phyloP scores from a whole-genome alignment of 192 early-diverging fungal genomes.

The Backusella mclennaniae region DNA sequence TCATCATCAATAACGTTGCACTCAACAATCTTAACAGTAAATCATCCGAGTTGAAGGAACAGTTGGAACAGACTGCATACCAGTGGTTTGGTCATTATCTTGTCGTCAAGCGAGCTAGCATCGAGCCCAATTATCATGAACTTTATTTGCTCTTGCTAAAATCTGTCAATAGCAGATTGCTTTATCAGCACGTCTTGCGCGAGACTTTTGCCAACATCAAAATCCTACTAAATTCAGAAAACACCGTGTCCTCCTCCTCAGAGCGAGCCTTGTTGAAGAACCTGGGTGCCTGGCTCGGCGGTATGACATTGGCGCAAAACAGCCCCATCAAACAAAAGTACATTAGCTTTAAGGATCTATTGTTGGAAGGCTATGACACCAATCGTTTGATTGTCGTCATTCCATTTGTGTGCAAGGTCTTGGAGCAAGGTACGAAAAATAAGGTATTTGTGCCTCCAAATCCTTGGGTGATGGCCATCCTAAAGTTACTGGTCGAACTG shows the following conservation, averaged over 20 bases:
- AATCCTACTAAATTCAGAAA: slow-evolving; percentile 89
- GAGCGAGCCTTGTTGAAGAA: slow-evolving; percentile 94
- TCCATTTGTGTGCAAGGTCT: slow-evolving; percentile 96
- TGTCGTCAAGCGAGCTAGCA: slow-evolving; percentile 92
- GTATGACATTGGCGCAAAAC: slow-evolving; percentile 95
- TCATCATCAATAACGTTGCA: slow-evolving; percentile 96
- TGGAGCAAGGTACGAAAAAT: slow-evolving; percentile 83
- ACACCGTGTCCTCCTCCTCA: slow-evolving; percentile 83
- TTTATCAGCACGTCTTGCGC: slow-evolving; percentile 77
- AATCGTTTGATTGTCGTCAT: slow-evolving; percentile 92
- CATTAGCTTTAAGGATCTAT: slow-evolving; percentile 90
- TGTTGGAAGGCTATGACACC: slow-evolving; percentile 88
- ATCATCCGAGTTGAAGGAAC: slow-evolving; percentile 70
- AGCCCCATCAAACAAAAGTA: slow-evolving; percentile 95
- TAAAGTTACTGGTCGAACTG: slow-evolving; percentile 88
- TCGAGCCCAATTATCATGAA: slow-evolving; percentile 96
- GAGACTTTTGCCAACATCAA: slow-evolving; percentile 90
- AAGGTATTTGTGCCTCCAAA: slow-evolving; percentile 93
- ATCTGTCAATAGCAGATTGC: slow-evolving; percentile 60
- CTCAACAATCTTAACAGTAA: slow-evolving; percentile 82
- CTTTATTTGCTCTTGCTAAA: slow-evolving; percentile 88
- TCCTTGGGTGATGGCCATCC: slow-evolving; percentile 96
- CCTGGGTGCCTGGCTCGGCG: slow-evolving; percentile 95
- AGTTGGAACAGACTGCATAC: slow-evolving; percentile 61
- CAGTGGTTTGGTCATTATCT: slow-evolving; percentile 96